Base-by-base conservation (phyloP, 306 rosid genomes). In the Rosa chinensis region DNA sequence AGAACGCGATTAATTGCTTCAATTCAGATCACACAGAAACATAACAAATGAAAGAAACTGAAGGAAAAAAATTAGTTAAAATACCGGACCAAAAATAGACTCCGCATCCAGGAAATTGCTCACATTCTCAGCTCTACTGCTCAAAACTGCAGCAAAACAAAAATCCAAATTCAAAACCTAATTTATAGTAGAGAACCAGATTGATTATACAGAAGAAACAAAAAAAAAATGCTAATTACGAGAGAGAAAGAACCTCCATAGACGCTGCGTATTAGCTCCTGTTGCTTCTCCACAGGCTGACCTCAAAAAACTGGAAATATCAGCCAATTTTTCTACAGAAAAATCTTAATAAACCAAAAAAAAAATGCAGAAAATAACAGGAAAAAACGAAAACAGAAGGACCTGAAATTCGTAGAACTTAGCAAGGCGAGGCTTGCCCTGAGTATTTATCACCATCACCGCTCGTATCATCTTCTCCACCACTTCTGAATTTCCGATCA, bases 341-440 rank as follows among this genome's bases (percentile, higher is more conserved):
- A 66, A 14, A 35, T 20, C 12, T n/a, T 56, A 12, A 73, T 7
- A 11, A 75, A 32, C 37, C 37, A 32, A 32, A 32, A 32, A 35
- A 16, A 47, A 62, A 66, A 14, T 0, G 12, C 74, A 28, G 32
- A 5, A 14, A 48, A 42, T 2, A 14, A 47, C 35, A 47, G 16
- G 37, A 32, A 79, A 67, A 35, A 77, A 62, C 47, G 10, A 14
- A 45, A 50, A 25, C 58, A 82, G 73, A 78, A 45, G 32, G 69
- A 95, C 99, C 98, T 55, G 81, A 86, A 81, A 87, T 82, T 95
- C 94, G 73, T 95, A 93, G 82, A 95, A 91, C 79, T 93, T 95
- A 66, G 96, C 82, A 67, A 95, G 91, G 70, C 99, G 97, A 79
- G 98, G 97, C 85, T 90, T 95, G 77, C 97, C 99, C 80, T 89